Percentiles rank a stretch among this genome's conserved stretches.
phyloP scores from a whole-genome alignment of 2,329 filamentous ascomycete genomes.

The Aspergillus quadrilineatus region DNA sequence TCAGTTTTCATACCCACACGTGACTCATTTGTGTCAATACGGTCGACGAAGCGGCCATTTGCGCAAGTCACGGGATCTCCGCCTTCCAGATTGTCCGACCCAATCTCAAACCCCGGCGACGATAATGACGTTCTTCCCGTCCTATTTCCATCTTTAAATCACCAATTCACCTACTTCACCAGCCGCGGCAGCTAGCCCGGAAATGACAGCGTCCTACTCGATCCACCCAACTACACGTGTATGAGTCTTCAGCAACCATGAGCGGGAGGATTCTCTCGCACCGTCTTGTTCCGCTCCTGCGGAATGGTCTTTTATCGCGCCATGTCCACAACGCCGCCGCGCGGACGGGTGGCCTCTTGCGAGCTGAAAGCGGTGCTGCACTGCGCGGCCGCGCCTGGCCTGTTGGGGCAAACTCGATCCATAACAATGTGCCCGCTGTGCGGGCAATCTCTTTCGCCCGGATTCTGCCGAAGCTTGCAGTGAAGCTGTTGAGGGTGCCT shows the following conservation, averaged over 20 bases:
- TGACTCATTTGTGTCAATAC: constrained; percentile 31
- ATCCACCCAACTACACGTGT: constrained; percentile 22
- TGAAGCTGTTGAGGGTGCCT: constrained; percentile 84
- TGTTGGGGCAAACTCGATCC: constrained; percentile 73
- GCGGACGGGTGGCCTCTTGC: constrained; percentile 67
- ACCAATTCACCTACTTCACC: constrained; percentile 4
- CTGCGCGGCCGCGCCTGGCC: constrained; percentile 70
- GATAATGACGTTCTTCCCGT: constrained; percentile 9
- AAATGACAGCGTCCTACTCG: constrained; percentile 21
- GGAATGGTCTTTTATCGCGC: constrained; percentile 60
- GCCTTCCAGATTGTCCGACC: not conserved
- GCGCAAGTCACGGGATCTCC: constrained; percentile 34
- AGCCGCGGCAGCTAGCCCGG: constrained; percentile 20
- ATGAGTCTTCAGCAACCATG: constrained; percentile 53
- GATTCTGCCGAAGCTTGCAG: constrained; percentile 77
- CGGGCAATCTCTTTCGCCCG: constrained; percentile 67
- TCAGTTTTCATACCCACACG: constrained; percentile 24
- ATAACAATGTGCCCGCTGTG: constrained; percentile 74
- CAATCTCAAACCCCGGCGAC: not conserved
- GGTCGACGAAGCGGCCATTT: constrained; percentile 31
- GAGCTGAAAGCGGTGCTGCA: constrained; percentile 62
- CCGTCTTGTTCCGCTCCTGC: constrained; percentile 66
- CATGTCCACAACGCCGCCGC: constrained; percentile 62
- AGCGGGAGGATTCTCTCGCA: constrained; percentile 74
- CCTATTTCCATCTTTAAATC: constrained; percentile 3